Percentiles rank a stretch among this genome's conserved stretches.
phyloP scores from a whole-genome alignment of 108 stramenopile genomes.

The Fragilaria radians region DNA sequence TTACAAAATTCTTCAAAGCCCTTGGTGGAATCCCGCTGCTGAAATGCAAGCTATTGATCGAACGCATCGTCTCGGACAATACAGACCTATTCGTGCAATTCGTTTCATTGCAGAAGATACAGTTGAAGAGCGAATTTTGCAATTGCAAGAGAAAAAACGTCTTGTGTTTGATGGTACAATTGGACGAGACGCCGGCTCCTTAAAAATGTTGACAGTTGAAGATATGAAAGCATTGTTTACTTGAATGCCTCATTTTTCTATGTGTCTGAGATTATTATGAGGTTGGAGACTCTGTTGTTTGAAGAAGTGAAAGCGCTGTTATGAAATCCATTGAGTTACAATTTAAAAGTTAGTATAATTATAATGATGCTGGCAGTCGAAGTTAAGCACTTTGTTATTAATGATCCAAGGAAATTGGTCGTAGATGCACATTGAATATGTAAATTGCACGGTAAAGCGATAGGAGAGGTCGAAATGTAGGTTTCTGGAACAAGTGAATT shows the following conservation, averaged over 20 bases:
- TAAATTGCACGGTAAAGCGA: too few species aligned
- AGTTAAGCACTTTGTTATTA: too few species aligned
- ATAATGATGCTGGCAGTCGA: too few species aligned
- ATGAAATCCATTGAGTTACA: too few species aligned
- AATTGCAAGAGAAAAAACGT: slow-evolving; percentile 96
- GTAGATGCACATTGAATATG: too few species aligned
- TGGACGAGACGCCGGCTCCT: slow-evolving; percentile 72
- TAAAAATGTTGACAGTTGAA: slow-evolving; percentile 82
- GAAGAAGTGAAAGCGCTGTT: too few species aligned
- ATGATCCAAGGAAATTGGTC: too few species aligned
- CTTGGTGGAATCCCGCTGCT: slow-evolving; percentile 73
- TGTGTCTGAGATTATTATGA: too few species aligned
- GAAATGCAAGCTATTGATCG: slow-evolving; percentile 99
- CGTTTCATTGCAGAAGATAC: slow-evolving; percentile 95
- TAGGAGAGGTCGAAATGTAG: too few species aligned
- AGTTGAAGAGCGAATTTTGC: slow-evolving; percentile 95
- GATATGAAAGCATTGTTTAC: slow-evolving; percentile 86
- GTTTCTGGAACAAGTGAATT: too few species aligned
- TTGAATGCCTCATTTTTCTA: slow-evolving; percentile 15
- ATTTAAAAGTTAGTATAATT: too few species aligned
- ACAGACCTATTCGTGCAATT: slow-evolving; percentile 88
- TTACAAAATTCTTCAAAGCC: neutral
- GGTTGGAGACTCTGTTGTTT: too few species aligned
- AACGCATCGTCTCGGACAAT: slow-evolving; percentile 95
- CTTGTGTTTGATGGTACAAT: slow-evolving; percentile 96